phyloP scores from a whole-genome alignment of 257 asterid genomes.

The Perilla frutescens region DNA sequence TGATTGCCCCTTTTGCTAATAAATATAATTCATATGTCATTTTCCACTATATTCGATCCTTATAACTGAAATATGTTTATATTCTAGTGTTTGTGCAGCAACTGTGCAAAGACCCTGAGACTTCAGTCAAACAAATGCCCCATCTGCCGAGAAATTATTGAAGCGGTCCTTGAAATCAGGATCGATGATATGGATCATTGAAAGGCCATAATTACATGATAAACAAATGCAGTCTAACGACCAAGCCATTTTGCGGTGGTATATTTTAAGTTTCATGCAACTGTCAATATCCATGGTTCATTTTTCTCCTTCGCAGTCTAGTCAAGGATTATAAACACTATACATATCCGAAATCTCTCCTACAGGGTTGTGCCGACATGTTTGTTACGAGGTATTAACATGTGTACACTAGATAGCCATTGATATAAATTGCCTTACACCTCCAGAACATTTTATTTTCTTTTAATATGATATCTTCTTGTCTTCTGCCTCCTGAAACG shows the following conservation, averaged over 20 bases:
- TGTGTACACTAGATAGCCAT: slow-evolving; percentile 46
- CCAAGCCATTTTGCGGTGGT: slow-evolving; percentile 31
- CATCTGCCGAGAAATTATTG: slow-evolving; percentile 66
- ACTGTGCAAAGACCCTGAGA: slow-evolving; percentile 64
- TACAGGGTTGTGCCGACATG: slow-evolving; percentile 25
- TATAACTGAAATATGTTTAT: slow-evolving; percentile 20
- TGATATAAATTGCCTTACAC: slow-evolving; percentile 45
- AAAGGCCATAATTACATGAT: slow-evolving; percentile 28
- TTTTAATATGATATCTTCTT: slow-evolving; percentile 27
- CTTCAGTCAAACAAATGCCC: slow-evolving; percentile 79
- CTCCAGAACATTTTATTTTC: slow-evolving; percentile 35
- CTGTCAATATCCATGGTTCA: slow-evolving; percentile 43
- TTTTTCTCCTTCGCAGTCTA: slow-evolving; percentile 31
- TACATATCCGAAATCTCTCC: slow-evolving; percentile 34
- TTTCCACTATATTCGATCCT: background rate
- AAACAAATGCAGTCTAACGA: background rate
- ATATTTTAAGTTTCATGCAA: slow-evolving; percentile 39
- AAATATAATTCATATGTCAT: background rate
- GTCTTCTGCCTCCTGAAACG: background rate
- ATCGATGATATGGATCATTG: slow-evolving; percentile 44
- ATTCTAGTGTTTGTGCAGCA: slow-evolving; percentile 73
- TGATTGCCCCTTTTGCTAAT: background rate
- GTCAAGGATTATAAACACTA: slow-evolving; percentile 33
- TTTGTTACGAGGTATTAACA: slow-evolving; percentile 28
- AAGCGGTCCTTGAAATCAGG: slow-evolving; percentile 63